Conservation (phyloP, 2,329 filamentous ascomycete species). For the Aureobasidium sp. region DNA sequence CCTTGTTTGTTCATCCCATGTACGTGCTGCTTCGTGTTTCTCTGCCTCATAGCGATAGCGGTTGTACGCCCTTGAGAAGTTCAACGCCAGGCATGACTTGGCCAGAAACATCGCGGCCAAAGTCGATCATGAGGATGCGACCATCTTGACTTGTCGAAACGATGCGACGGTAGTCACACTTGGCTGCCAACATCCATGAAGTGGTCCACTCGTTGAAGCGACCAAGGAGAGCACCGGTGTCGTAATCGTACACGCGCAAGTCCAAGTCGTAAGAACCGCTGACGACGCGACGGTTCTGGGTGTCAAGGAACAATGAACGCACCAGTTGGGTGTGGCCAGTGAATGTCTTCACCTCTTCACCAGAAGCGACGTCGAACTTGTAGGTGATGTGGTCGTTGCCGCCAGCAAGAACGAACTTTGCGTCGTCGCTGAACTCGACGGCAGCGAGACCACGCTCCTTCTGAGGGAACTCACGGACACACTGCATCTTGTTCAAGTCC, state of each 20-base stretch:
- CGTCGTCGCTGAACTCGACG: constrained; percentile 92
- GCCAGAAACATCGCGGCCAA: constrained; percentile 43
- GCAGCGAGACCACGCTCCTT: constrained; percentile 92
- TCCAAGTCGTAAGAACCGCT: constrained; percentile 93
- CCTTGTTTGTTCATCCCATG: neutral
- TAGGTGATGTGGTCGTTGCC: constrained; percentile 95
- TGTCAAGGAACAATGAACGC: constrained; percentile 83
- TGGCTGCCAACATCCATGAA: constrained; percentile 93
- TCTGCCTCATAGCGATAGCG: neutral
- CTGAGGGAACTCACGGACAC: constrained; percentile 80
- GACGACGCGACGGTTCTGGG: constrained; percentile 72
- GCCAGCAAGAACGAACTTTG: constrained; percentile 81
- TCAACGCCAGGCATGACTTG: constrained; percentile 17
- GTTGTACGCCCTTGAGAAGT: neutral
- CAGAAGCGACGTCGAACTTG: constrained; percentile 89
- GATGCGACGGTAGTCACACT: constrained; percentile 89
- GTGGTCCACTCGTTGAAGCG: constrained; percentile 92
- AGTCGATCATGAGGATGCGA: constrained; percentile 88
- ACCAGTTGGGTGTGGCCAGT: constrained; percentile 79
- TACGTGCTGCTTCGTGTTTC: neutral
- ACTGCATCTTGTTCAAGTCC: constrained; percentile 83
- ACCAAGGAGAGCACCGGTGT: constrained; percentile 66
- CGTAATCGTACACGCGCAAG: constrained; percentile 89
- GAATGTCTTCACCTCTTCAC: constrained; percentile 71
- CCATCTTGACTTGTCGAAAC: constrained; percentile 93